A percentile compares a stretch with the other conserved stretches of the same genome.
These are phyloP conservation scores for Pluteus cervinus DNA, from an alignment of 768 basidiomycete species.

Conservation along the genomic window DNA sequence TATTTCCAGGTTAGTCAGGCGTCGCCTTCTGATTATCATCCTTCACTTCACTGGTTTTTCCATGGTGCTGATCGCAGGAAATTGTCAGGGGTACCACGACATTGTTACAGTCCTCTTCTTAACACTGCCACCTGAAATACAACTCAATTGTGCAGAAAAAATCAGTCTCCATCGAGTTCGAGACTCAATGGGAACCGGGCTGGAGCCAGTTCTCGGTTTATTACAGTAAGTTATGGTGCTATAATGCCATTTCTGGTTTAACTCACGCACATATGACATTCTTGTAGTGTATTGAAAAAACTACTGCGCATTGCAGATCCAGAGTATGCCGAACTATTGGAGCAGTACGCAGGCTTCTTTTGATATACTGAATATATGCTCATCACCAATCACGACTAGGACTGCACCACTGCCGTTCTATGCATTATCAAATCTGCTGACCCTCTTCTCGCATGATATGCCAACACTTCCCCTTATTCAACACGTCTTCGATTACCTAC, in stretches of 20 bases:
- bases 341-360: conserved; percentile 45
- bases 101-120: conserved; percentile 81
- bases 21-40: not conserved
- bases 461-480: conserved; percentile 87
- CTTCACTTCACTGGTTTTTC: too few relatives aligned
- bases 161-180: conserved; percentile 72
- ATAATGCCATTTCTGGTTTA: not conserved
- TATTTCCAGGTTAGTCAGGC: conserved; percentile 69
- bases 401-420: conserved; percentile 81
- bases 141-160: conserved; percentile 57
- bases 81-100: conserved; percentile 80
- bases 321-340: conserved; percentile 59
- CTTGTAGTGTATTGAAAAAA: conserved; percentile 62
- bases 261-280: not conserved
- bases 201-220: conserved; percentile 82
- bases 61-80: not conserved
- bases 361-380: too few relatives aligned
- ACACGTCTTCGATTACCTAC: conserved; percentile 85
- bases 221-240: conserved; percentile 44
- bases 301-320: conserved; percentile 69
- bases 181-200: conserved; percentile 81
- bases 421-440: conserved; percentile 85
- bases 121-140: conserved; percentile 58
- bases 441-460: conserved; percentile 88
- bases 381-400: too few relatives aligned